Evolutionary conservation across 2,329 filamentous ascomycete species (phyloP), one percentile per base, ranked within the genome.

Genomic region (Emmonsia crescens): DNA sequence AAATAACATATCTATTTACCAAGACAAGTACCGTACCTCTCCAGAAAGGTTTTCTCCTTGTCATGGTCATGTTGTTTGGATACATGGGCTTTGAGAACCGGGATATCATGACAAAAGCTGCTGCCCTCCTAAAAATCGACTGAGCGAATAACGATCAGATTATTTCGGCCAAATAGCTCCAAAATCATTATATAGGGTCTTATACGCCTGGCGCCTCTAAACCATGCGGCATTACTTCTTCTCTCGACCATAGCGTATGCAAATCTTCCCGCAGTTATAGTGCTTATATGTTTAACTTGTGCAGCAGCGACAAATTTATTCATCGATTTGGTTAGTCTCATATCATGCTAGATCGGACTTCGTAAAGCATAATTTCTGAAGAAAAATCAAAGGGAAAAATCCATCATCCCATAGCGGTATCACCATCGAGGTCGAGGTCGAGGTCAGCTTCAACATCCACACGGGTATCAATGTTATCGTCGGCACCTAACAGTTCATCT

Each of bases 351-450:
- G 21, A 14, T 49, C 14, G 5, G 14, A 29, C 29, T 49, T 16
- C 24, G 19, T 29, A 49, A 19, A 49, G 5, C 24, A 49, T 2
- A 6, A 24, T 19, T 49, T 16, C 12, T 49, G 24, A 27, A 38
- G 21, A 38, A 21, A 5, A 36, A 3, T 38, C 31, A 21, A 38
- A 55, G 24, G 24, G 1, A 44, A 57, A n/a, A n/a, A 48, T n/a
- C 27, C 55, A 33, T 64, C 31, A 62, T 31, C 33, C 44, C 63
- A 64, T 62, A 12, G 54, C 19, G 9, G 51, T 57, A 51, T 64
- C 63, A 24, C 63, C 61, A 42, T 64, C 63, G 16, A 54, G 51
- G 29, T 64, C 57, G 9, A 54, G 36, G 40, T 60, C 49, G 10
- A 24, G 29, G 36, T 16, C 58, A 10, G 9, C 16, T 42, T 42